phyloP scores from a whole-genome alignment of 1,284 basidiomycete genomes.

The Ustanciosporium gigantosporum region DNA sequence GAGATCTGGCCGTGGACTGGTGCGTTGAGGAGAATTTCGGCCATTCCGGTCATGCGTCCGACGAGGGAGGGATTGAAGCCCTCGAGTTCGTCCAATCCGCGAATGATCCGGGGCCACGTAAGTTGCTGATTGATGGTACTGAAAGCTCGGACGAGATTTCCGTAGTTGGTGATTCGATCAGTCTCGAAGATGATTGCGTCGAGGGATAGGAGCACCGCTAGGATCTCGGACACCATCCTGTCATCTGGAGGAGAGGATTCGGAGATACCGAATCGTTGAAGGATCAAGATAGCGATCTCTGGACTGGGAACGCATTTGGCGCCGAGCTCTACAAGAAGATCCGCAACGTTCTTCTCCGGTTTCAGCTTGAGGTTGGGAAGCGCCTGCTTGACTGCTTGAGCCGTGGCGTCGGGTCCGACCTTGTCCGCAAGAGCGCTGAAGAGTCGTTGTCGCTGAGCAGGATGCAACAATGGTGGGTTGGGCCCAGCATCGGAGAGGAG shows the following conservation, averaged over 20 bases:
- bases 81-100: conserved; percentile 62
- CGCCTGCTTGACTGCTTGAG: conserved; percentile 51
- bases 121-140: conserved; percentile 21
- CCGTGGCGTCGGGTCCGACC: conserved; percentile 52
- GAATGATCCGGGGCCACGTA: conserved; percentile 60
- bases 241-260: conserved; percentile 38
- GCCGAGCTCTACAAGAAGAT: conserved; percentile 49
- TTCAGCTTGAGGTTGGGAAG: conserved; percentile 50
- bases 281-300: conserved; percentile 43
- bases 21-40: conserved; percentile 51
- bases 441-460: conserved; percentile 46
- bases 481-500: conserved; percentile 45
- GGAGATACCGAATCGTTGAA: conserved; percentile 44
- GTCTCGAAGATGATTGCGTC: conserved; percentile 28
- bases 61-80: conserved; percentile 62
- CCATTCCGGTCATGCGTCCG: conserved; percentile 48
- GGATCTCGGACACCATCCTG: conserved; percentile 43
- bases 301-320: conserved; percentile 30
- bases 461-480: conserved; percentile 38
- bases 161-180: conserved; percentile 37
- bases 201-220: conserved; percentile 49
- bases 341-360: conserved; percentile 38
- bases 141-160: conserved; percentile 28
- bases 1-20: conserved; percentile 17
- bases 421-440: conserved; percentile 54